Percentiles rank a stretch among this genome's conserved stretches.
These are phyloP conservation scores for Candida gigantensis DNA, from an alignment of 1,139 yeast genomes.

Conservation along the genomic window DNA sequence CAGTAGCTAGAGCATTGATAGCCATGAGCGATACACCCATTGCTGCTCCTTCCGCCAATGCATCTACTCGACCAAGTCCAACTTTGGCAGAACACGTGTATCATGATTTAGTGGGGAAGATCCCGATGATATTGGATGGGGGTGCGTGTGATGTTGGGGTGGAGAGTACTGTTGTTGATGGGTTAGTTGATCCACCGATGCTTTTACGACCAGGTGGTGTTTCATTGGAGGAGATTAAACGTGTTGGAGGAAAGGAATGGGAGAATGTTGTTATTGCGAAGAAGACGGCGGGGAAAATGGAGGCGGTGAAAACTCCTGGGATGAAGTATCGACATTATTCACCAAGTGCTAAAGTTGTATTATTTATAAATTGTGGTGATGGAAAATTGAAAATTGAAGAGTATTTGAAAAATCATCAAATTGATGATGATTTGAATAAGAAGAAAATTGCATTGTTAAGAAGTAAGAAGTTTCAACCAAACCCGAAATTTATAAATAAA, in stretches of 20 bases:
- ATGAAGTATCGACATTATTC: constrained; percentile 97
- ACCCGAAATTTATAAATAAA: constrained; percentile 30
- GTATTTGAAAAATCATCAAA: constrained; percentile 24
- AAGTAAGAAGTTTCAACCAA: constrained; percentile 34
- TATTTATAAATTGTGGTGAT: constrained; percentile 57
- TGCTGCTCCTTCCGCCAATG: constrained; percentile 98
- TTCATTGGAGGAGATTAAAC: constrained; percentile 69
- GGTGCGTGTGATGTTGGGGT: constrained; percentile 90
- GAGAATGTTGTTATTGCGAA: constrained; percentile 60
- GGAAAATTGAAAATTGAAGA: constrained; percentile 34
- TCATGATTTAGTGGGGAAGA: constrained; percentile 73
- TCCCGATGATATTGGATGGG: constrained; percentile 89
- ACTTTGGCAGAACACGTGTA: constrained; percentile 84
- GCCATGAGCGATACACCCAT: constrained; percentile 84
- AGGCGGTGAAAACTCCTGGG: constrained; percentile 90
- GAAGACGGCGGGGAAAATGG: constrained; percentile 62
- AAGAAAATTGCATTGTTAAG: constrained; percentile 58
- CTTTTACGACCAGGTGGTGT: constrained; percentile 93
- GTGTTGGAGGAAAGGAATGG: constrained; percentile 70
- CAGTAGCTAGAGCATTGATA: constrained; percentile 87
- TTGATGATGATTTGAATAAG: constrained; percentile 16
- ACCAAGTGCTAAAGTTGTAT: constrained; percentile 79
- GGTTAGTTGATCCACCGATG: constrained; percentile 81
- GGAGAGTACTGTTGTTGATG: constrained; percentile 93
- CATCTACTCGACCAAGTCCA: constrained; percentile 93